Base-by-base conservation (phyloP, 768 basidiomycete species). In the Pleurotus giganteus region DNA sequence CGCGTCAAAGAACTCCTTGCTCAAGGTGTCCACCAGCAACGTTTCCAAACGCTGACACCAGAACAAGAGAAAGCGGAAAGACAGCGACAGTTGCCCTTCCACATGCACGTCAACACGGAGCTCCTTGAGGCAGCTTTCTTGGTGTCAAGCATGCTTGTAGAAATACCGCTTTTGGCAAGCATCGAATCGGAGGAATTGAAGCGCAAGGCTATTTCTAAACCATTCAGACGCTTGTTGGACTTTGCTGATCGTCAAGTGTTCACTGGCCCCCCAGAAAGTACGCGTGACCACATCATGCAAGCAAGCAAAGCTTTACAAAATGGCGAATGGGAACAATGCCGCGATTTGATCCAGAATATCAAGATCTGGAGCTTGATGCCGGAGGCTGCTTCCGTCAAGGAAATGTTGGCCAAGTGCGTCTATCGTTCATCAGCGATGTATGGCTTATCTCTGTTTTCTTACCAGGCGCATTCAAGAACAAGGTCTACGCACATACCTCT, bases 81-180 rank as follows among this genome's bases (percentile, higher is more conserved):
- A 61, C 88, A 94, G 60, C 84, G 97, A 29, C 93, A 98, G 63
- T 80, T 99, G 21, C 97, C 97, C 26, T 99, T 98, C 87, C 97
- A 99, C 71, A 91, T 98, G 89, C 97, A 99, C 71, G 94, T 98
- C 73, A 99, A 98, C 75, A 93, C 97, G 12, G 97, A 98, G 71
- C 79, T 99, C 7, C 77, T 98, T 53, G 97, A 98, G 71, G 95
- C 95, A 17, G 97, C 94, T 1, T 99, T 98, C 78, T 80, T 99
- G 39, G 94, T 97, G 15, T 95, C 93, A 13, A 98, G 95, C 74
- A 99, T 99, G 97, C 81, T 99, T 32, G 89, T 98, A 34, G 97
- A 98, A 73, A 94, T 99, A 15, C 97, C 97, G 2, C 73, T 98
- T 21, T 76, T 98, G 15, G 97, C 97, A 3, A 94, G 90, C 68